These are phyloP conservation scores for Oxyria digyna DNA, from an alignment of 148 eudicot genomes.

Conservation along the genomic window DNA sequence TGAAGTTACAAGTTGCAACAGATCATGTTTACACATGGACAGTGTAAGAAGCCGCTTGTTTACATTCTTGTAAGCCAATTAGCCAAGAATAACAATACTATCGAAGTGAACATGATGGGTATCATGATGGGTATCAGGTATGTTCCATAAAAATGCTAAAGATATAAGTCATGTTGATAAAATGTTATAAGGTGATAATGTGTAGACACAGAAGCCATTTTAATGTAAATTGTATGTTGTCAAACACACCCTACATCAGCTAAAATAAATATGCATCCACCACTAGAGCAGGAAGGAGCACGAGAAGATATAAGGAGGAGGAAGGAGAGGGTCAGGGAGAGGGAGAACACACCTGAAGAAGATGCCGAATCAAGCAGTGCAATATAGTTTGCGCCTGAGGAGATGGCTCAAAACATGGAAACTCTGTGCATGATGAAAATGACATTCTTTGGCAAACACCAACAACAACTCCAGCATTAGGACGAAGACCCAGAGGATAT, in stretches of 20 bases:
- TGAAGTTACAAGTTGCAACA: neutral
- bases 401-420: slow-evolving; percentile 97
- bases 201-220: neutral
- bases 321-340: neutral
- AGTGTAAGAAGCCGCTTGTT: neutral
- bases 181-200: neutral
- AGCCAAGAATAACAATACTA: neutral
- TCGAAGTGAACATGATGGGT: too few species aligned
- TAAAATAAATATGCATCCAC: neutral
- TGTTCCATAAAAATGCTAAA: too few species aligned
- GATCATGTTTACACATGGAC: neutral
- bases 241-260: neutral
- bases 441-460: slow-evolving; percentile 98
- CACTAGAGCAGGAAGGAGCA: too few species aligned
- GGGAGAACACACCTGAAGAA: slow-evolving; percentile 84
- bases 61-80: too few species aligned
- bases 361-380: slow-evolving; percentile 92
- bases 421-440: slow-evolving; percentile 90
- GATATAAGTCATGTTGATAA: too few species aligned
- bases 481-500: slow-evolving; percentile 94
- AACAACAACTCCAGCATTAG: slow-evolving; percentile 94
- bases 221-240: too few species aligned
- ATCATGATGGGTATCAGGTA: too few species aligned
- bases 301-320: neutral
- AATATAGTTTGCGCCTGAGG: slow-evolving; percentile 97